A percentile compares a stretch with the other conserved stretches of the same genome.
Evolutionary conservation across 1,284 basidiomycete genomes (phyloP).

Genomic region (Ceratobasidium sp.): DNA sequence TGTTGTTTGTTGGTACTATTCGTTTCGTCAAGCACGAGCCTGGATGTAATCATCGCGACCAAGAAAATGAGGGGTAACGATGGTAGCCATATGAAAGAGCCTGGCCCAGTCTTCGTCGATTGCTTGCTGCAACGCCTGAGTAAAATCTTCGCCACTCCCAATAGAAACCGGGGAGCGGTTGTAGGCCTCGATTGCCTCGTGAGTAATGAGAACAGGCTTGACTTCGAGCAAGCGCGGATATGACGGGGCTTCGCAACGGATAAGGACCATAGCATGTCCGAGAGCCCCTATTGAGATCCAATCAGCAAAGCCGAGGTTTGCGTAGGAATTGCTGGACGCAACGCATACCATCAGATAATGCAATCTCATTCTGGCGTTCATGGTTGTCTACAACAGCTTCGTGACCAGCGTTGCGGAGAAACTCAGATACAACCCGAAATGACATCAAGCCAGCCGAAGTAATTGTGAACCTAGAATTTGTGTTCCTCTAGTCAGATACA

Average conservation of each 20-base stretch:
- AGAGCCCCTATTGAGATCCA: neutral
- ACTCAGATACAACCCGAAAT: slow-evolving; percentile 3
- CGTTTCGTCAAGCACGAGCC: neutral
- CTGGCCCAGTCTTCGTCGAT: slow-evolving; percentile 27
- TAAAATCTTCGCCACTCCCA: neutral
- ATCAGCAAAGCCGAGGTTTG: neutral
- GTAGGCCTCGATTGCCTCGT: slow-evolving; percentile 16
- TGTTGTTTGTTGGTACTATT: too few relatives aligned
- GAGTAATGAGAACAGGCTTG: slow-evolving; percentile 15
- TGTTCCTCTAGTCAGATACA: slow-evolving; percentile 6
- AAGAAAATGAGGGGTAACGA: neutral
- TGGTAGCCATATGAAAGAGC: slow-evolving; percentile 7
- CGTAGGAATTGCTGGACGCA: neutral
- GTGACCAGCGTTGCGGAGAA: neutral
- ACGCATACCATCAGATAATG: neutral
- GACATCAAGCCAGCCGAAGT: neutral
- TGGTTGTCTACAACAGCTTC: neutral
- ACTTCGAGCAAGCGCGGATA: slow-evolving; percentile 14
- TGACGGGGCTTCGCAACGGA: neutral
- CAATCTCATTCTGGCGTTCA: neutral
- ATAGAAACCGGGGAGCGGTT: neutral
- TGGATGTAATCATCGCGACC: neutral
- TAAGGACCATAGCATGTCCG: slow-evolving; percentile 8
- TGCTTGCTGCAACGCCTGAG: slow-evolving; percentile 3
- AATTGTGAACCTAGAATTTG: slow-evolving; percentile 8